Evolutionary conservation across 352 stramenopile species (phyloP).

Genomic region (Phytophthora cactorum): DNA sequence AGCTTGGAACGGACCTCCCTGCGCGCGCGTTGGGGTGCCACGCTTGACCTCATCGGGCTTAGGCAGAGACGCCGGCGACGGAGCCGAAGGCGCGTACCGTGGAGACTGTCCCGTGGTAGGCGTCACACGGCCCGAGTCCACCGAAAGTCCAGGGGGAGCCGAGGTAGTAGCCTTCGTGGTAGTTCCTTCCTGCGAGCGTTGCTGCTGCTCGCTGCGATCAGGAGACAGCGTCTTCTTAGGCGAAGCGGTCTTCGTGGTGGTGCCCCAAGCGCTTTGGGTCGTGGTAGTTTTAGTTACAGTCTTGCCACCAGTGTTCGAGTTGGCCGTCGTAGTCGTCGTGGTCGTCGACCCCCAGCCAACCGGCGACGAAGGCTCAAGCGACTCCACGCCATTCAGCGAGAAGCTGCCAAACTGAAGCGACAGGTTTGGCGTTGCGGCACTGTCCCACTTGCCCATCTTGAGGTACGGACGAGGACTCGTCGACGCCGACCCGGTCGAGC

Average conservation of each 20-base stretch:
- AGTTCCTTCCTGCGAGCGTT: conserved; percentile 26
- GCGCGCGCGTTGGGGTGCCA: conserved; percentile 63
- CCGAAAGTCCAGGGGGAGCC: conserved; percentile 71
- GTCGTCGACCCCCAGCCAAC: conserved; percentile 63
- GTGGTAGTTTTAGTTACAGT: conserved; percentile 49
- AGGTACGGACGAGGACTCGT: conserved; percentile 81
- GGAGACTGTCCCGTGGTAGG: conserved; percentile 75
- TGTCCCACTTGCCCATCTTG: conserved; percentile 88
- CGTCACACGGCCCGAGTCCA: conserved; percentile 71
- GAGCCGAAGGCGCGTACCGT: conserved; percentile 72
- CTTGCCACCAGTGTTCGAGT: conserved; percentile 45
- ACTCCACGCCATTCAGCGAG: conserved; percentile 74
- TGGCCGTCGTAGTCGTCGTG: conserved; percentile 50
- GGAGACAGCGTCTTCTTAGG: conserved; percentile 79
- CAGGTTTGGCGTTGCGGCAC: conserved; percentile 64
- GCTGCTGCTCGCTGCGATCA: conserved; percentile 44
- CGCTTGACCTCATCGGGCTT: conserved; percentile 89
- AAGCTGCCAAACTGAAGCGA: conserved; percentile 91
- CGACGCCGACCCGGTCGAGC: conserved; percentile 36
- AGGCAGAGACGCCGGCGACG: conserved; percentile 83
- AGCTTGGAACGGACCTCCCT: conserved; percentile 55
- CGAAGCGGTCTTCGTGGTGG: conserved; percentile 44
- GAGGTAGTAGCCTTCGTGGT: conserved; percentile 52
- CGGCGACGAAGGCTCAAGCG: conserved; percentile 61
- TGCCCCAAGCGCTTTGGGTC: conserved; percentile 66